These are phyloP conservation scores for Ophiocytium majus DNA, from an alignment of 352 stramenopile genomes.

Conservation along the genomic window DNA sequence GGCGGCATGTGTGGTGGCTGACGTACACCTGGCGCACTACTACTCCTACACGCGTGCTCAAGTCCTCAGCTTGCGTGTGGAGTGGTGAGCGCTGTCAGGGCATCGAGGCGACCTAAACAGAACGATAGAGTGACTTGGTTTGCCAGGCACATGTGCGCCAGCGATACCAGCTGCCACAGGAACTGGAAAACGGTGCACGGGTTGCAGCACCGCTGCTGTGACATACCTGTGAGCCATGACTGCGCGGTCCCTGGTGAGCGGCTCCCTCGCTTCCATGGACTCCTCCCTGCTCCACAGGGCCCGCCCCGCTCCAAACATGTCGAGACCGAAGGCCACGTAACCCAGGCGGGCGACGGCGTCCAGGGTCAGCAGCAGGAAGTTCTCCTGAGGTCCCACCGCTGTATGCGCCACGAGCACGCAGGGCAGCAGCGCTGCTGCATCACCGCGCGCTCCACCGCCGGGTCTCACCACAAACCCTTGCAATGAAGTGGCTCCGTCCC, in stretches of 20 bases:
- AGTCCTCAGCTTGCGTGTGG: too few relatives aligned
- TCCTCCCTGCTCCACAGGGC: conserved; percentile 39
- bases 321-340: conserved; percentile 47
- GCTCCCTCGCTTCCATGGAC: conserved; percentile 28
- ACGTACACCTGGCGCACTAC: too few relatives aligned
- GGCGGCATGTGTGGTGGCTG: too few relatives aligned
- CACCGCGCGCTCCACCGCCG: conserved; percentile 22
- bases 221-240: too few relatives aligned
- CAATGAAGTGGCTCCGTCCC: not conserved
- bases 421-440: conserved; percentile 23
- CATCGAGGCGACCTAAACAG: too few relatives aligned
- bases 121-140: too few relatives aligned
- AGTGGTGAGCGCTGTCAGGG: too few relatives aligned
- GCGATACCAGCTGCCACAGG: too few relatives aligned
- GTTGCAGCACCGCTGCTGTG: too few relatives aligned
- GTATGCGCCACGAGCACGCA: conserved; percentile 49
- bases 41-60: too few relatives aligned
- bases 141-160: too few relatives aligned
- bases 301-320: conserved; percentile 47
- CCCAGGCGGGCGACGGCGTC: conserved; percentile 44
- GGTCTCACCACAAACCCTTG: conserved; percentile 35
- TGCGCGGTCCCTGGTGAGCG: conserved; percentile 41
- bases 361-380: conserved; percentile 48
- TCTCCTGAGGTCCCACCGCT: conserved; percentile 43
- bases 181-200: too few relatives aligned